Evolutionary conservation across 495 filamentous ascomycete species (phyloP).

Genomic region (Neurospora sublineolata): DNA sequence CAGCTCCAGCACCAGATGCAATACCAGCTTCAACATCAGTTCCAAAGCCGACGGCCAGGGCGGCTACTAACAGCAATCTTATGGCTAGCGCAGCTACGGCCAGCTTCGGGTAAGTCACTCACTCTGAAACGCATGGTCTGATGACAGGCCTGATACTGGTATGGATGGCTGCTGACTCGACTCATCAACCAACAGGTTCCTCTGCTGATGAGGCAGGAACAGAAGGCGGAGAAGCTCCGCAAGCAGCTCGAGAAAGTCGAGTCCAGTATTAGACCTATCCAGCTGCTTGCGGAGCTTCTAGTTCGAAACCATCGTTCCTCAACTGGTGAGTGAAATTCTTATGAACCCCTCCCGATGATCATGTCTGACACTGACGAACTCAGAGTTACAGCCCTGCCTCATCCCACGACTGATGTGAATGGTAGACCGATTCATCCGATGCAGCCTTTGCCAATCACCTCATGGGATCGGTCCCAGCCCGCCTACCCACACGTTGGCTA

Average conservation of each 20-base stretch:
- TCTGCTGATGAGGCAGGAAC: constrained; percentile 30
- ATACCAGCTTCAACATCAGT: background rate
- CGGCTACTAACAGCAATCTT: background rate
- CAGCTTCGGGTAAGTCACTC: background rate
- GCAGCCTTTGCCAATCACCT: background rate
- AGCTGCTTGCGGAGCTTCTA: background rate
- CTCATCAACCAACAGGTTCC: background rate
- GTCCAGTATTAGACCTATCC: constrained; percentile 29
- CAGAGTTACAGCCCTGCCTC: background rate
- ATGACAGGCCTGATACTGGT: background rate
- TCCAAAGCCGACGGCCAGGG: background rate
- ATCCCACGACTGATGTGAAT: background rate
- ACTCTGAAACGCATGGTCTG: background rate
- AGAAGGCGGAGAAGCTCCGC: constrained; percentile 38
- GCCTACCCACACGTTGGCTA: too few species aligned
- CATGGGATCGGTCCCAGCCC: background rate
- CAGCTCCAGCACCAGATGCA: background rate
- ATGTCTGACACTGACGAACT: background rate
- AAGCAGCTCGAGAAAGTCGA: constrained; percentile 41
- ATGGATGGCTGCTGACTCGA: background rate
- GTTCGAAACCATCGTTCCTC: background rate
- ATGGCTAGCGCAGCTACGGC: background rate
- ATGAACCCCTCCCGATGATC: background rate
- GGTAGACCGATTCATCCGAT: background rate
- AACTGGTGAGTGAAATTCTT: background rate